phyloP scores from a whole-genome alignment of 2,329 filamentous ascomycete genomes.

The Penicillium sp. region DNA sequence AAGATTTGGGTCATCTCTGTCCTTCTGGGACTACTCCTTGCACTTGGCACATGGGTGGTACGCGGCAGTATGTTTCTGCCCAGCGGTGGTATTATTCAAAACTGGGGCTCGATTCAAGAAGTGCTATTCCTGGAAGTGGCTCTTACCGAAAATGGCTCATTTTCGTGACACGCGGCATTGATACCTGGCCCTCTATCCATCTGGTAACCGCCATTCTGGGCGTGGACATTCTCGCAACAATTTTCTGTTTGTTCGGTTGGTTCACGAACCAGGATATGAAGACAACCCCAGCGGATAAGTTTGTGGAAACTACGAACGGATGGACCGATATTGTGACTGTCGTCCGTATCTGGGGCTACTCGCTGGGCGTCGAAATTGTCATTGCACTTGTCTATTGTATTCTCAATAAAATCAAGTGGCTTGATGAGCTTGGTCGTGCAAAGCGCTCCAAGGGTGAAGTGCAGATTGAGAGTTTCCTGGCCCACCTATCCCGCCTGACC shows the following conservation, averaged over 20 bases:
- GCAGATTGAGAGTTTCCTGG: conserved; percentile 56
- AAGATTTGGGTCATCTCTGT: conserved; percentile 76
- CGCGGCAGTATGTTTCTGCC: conserved; percentile 72
- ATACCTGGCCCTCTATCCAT: conserved; percentile 75
- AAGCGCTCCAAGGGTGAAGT: conserved; percentile 54
- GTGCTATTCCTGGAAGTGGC: conserved; percentile 88
- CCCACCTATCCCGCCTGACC: conserved; percentile 53
- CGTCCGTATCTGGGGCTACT: conserved; percentile 56
- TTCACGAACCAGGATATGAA: conserved; percentile 59
- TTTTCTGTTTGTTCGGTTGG: conserved; percentile 79
- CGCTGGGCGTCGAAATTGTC: conserved; percentile 55
- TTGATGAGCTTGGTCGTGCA: conserved; percentile 53
- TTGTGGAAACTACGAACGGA: conserved; percentile 52
- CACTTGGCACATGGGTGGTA: conserved; percentile 73
- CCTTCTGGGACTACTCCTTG: conserved; percentile 68
- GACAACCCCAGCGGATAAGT: conserved; percentile 31
- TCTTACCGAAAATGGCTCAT: conserved; percentile 95
- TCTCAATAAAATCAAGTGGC: conserved; percentile 50
- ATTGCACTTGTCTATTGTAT: conserved; percentile 56
- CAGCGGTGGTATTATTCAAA: conserved; percentile 73
- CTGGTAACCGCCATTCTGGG: conserved; percentile 71
- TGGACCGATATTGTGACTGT: conserved; percentile 63
- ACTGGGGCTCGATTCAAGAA: conserved; percentile 75
- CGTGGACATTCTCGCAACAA: conserved; percentile 72
- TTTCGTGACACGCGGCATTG: conserved; percentile 85